Base-by-base conservation (phyloP, 1,284 basidiomycete genomes). In the Cutaneotrichosporon sp. region DNA sequence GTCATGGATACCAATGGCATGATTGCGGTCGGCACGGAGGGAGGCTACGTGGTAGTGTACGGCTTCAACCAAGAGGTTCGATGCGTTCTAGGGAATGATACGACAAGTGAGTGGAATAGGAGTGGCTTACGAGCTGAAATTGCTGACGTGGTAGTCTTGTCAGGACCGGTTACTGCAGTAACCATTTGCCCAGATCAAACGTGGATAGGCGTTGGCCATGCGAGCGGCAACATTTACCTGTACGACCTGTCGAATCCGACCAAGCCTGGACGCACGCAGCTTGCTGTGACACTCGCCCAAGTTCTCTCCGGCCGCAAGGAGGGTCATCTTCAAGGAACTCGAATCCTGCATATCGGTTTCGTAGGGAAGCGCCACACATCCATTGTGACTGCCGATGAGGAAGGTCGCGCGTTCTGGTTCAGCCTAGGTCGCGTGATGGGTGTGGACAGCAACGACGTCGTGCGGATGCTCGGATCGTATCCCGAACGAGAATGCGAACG, bases 361-460 rank as follows among this genome's bases (percentile, higher is more conserved):
- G 83, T 98, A n/a, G 91, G 90, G 7, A 84, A 85, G 16, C 81
- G 94, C 33, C 94, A 97, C 67, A 98, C 96, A 1, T 92, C 91
- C 3, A 82, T 98, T 46, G 84, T 97, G 32, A 88, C 87, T 10
- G 89, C 90, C 1, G 96, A 98, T 70, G 88, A 93, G 55, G 78
- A 83, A 57, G 96, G 96, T 0, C 79, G 97, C 4, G 88, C 90
- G 0, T 98, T 99, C 75, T 97, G 91, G 72, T 94, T 97, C 73
- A 90, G 87, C 49, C 78, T 99, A 3, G 93, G 96, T 17, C 93
- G 90, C 66, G 87, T 98, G 7, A 80, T 98, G 17, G 97, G 97
- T 57, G 87, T 99, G 14, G 91, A 96, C 50, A 93, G 92, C 9
- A 87, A 88, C 37, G 96, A 99, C 70, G 91, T 90, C 11, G 81